Percentiles rank a stretch among this genome's conserved stretches.
Evolutionary conservation across 805 yeast species (phyloP).

Genomic region (Ogataea methylovora): DNA sequence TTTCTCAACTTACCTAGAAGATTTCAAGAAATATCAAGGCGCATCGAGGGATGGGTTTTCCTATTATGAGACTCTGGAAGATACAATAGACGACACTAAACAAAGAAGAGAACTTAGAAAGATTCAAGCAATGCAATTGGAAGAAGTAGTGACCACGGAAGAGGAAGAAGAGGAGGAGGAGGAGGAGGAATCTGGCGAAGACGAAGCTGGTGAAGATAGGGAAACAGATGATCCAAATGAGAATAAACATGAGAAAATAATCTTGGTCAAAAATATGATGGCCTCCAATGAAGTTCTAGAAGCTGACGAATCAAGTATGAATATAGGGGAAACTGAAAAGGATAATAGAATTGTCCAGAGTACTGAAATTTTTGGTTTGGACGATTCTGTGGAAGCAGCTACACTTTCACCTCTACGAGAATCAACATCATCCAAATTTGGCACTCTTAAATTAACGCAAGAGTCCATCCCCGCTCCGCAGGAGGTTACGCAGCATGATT

Average conservation of each 20-base stretch:
- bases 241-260: too few relatives aligned
- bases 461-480: too few relatives aligned
- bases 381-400: not conserved
- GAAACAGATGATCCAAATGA: not conserved
- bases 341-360: too few relatives aligned
- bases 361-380: too few relatives aligned
- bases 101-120: slow-evolving; percentile 8
- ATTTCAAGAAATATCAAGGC: slow-evolving; percentile 18
- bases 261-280: too few relatives aligned
- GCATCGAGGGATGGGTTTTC: slow-evolving; percentile 14
- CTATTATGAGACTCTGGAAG: slow-evolving; percentile 18
- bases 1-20: slow-evolving; percentile 21
- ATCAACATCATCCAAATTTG: too few relatives aligned
- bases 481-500: too few relatives aligned
- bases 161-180: slow-evolving; percentile 7
- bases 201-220: not conserved
- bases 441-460: too few relatives aligned
- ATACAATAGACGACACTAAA: slow-evolving; percentile 3
- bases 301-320: not conserved
- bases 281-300: not conserved
- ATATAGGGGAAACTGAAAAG: too few relatives aligned
- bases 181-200: slow-evolving; percentile 3
- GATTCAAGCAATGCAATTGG: slow-evolving; percentile 10
- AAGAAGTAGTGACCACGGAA: slow-evolving; percentile 11
- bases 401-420: too few relatives aligned